Conservation (phyloP, 345 rosid species). For the Syzygium aqueum region DNA sequence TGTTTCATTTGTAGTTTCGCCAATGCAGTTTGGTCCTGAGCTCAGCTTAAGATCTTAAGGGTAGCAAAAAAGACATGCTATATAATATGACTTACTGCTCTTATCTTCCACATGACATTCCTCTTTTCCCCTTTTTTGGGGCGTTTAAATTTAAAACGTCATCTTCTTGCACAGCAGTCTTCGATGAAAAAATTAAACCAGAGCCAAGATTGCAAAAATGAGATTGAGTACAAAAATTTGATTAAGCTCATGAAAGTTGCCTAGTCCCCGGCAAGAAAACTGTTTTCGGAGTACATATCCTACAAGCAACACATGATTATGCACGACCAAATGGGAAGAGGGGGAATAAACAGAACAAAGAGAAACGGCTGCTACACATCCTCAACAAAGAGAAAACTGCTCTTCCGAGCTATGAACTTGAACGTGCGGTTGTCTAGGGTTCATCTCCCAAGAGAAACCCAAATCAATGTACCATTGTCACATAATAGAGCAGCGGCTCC, state of each 20-base stretch:
- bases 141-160: not conserved
- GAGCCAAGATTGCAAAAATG: not conserved
- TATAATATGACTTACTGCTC: not conserved
- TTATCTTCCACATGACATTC: not conserved
- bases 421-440: not conserved
- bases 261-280: not conserved
- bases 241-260: not conserved
- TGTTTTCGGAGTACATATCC: not conserved
- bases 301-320: not conserved
- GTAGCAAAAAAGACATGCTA: not conserved
- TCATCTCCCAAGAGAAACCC: not conserved
- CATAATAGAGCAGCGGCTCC: constrained; percentile 88
- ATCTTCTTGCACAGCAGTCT: not conserved
- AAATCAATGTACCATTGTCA: constrained; percentile 1
- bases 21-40: not conserved
- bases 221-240: not conserved
- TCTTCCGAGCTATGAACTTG: not conserved
- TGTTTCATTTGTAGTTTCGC: not conserved
- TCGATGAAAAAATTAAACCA: not conserved
- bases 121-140: not conserved
- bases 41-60: not conserved
- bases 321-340: not conserved
- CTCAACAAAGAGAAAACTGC: not conserved
- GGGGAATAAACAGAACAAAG: not conserved
- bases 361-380: not conserved